Base-by-base conservation (phyloP, 495 filamentous ascomycete species). In the Immersiella caudata region DNA sequence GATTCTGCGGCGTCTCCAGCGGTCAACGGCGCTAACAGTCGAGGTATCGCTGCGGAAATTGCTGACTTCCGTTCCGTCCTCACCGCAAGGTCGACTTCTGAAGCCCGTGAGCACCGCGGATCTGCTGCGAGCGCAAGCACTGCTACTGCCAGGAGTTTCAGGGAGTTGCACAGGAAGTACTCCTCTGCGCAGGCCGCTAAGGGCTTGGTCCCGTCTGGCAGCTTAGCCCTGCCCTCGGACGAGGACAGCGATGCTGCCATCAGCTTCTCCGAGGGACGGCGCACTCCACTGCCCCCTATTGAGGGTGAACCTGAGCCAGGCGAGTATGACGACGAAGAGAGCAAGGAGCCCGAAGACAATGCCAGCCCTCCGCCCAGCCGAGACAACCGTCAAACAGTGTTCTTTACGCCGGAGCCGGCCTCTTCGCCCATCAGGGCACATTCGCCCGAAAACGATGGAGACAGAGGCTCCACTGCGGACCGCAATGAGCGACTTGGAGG, bases 161-260 rank as follows among this genome's bases (percentile, higher is more conserved):
- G 83, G 33, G 83, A 85, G 11, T 71, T 86, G 35, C 82, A 86
- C 68, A 76, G 81, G 29, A 83, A 82, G 65, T 83, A 81, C 69
- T 84, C 82, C 8, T 78, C 80, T 11, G 79, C 82, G 16, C 79
- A 82, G 51, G 69, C 75, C 33, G 71, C 75, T 25, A 71, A 75
- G 60, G 69, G 72, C 16, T 64, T 72, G n/a, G 26, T 59, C 12
- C 59, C 60, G 3, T 58, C 66, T 27, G 76, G 73, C 12, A 79
- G 73, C 61, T 74, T 81, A 27, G 71, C 75, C 12, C 71, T 83
- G 18, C 79, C 79, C 2, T 84, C 79, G 7, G 84, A 87, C 64
- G 84, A 85, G 51, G 85, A 87, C 65, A 86, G 84, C 66, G 84
- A 86, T 35, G 84, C 80, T 9, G 85, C 84, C 1, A 56, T 83